A percentile compares a stretch with the other conserved stretches of the same genome.
These are phyloP conservation scores for Trypanosoma avium DNA, from an alignment of 208 protist species.

Conservation along the genomic window DNA sequence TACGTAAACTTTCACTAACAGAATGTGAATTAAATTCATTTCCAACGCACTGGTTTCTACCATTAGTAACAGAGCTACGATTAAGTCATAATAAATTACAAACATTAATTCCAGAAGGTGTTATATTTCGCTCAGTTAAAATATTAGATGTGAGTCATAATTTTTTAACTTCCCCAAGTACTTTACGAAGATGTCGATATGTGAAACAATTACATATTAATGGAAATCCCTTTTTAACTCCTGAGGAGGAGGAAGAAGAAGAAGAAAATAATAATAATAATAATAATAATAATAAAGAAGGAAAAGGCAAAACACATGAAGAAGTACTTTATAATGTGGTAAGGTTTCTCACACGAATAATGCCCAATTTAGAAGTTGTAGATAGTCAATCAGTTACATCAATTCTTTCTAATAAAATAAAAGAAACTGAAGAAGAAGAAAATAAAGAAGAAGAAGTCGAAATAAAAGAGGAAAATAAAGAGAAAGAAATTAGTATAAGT, in stretches of 20 bases:
- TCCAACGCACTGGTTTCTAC: constrained; percentile 77
- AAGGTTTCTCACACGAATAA: constrained; percentile 2
- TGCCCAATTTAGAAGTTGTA: constrained; percentile 22
- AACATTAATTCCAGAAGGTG: constrained; percentile 74
- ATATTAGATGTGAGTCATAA: constrained; percentile 87
- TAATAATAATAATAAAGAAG: neutral
- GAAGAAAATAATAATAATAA: constrained; percentile 9
- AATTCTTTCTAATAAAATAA: neutral
- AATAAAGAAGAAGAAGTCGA: neutral
- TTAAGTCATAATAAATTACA: constrained; percentile 65
- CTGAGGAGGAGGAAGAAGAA: constrained; percentile 27
- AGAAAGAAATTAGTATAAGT: neutral
- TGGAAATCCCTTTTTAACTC: constrained; percentile 71
- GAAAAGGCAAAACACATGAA: neutral
- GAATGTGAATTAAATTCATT: constrained; percentile 61
- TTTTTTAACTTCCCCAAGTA: constrained; percentile 42
- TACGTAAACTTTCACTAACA: constrained; percentile 84
- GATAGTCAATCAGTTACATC: constrained; percentile 13
- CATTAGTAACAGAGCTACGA: constrained; percentile 74
- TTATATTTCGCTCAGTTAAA: constrained; percentile 79
- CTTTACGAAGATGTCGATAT: constrained; percentile 77
- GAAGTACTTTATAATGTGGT: neutral
- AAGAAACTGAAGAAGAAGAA: neutral
- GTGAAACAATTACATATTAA: constrained; percentile 63
- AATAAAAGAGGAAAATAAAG: neutral